These are phyloP conservation scores for Closterium sp. DNA, from an alignment of 139 green algal genomes.

Conservation along the genomic window DNA sequence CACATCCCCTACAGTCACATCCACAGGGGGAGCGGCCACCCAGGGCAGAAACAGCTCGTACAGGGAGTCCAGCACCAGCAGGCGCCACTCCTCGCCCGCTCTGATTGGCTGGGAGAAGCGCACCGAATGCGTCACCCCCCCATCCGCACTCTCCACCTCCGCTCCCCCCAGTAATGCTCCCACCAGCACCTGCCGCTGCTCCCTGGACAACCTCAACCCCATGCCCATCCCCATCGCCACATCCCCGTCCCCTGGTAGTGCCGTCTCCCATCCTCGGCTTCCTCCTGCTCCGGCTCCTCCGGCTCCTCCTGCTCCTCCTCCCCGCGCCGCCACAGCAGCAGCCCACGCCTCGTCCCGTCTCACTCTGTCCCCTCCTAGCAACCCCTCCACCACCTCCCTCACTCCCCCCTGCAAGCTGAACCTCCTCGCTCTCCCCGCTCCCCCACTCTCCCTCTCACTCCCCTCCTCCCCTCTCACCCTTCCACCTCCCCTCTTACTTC, in stretches of 20 bases:
- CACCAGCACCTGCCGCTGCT: conserved; percentile 21
- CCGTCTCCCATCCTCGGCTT: background rate
- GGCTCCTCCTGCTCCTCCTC: background rate
- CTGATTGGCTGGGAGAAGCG: background rate
- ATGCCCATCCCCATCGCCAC: background rate
- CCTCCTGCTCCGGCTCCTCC: background rate
- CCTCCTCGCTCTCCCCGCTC: background rate
- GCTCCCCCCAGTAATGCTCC: background rate
- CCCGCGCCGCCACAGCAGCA: background rate
- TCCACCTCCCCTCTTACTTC: no score
- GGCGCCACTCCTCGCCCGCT: background rate
- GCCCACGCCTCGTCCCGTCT: background rate
- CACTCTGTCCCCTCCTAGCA: background rate
- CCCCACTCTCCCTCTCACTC: background rate
- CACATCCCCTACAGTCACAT: background rate
- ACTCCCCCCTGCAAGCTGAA: background rate
- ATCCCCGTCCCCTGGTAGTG: background rate
- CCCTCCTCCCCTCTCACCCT: background rate
- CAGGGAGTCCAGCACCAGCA: background rate
- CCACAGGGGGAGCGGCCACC: background rate
- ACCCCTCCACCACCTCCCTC: background rate
- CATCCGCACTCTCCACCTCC: conserved; percentile 5
- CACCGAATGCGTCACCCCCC: background rate
- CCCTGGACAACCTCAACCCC: background rate
- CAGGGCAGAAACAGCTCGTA: conserved; percentile 4